A percentile compares a stretch with the other conserved stretches of the same genome.
Conservation (phyloP, 163 green algal genomes). For the Smithsoniella earleae region DNA sequence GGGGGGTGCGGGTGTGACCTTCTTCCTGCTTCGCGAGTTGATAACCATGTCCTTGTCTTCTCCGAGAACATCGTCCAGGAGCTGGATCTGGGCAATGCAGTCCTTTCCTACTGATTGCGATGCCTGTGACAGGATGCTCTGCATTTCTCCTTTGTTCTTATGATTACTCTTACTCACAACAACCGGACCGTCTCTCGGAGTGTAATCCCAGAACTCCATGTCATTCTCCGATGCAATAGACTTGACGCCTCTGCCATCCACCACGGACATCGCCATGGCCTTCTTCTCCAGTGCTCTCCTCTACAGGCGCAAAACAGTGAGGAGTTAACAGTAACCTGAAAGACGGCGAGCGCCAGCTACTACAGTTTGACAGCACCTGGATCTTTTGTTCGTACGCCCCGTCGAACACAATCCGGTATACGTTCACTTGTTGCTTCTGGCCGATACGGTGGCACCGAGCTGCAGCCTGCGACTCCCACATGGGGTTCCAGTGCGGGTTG, state of each 20-base stretch:
- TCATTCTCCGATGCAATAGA: background rate
- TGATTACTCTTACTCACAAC: background rate
- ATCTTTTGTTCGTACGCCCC: slow-evolving; percentile 19
- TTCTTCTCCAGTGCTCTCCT: slow-evolving; percentile 26
- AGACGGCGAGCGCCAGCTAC: background rate
- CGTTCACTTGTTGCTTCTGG: background rate
- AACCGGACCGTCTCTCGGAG: background rate
- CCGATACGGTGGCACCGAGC: background rate
- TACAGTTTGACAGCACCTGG: background rate
- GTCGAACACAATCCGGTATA: slow-evolving; percentile 11
- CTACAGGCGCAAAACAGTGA: background rate
- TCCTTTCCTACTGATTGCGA: background rate
- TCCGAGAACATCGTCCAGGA: background rate
- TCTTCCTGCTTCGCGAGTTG: background rate
- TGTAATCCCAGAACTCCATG: background rate
- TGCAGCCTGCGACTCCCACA: background rate
- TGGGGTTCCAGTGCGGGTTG: slow-evolving; percentile 16
- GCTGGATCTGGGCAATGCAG: background rate
- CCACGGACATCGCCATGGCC: slow-evolving; percentile 17
- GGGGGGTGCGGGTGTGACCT: background rate
- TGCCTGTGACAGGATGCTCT: background rate
- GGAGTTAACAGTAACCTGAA: background rate
- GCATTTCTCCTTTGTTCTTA: background rate
- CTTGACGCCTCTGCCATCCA: slow-evolving; percentile 8
- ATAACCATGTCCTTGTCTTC: slow-evolving; percentile 14